phyloP scores from a whole-genome alignment of 805 yeast genomes.

The Danielia oregonensis region DNA sequence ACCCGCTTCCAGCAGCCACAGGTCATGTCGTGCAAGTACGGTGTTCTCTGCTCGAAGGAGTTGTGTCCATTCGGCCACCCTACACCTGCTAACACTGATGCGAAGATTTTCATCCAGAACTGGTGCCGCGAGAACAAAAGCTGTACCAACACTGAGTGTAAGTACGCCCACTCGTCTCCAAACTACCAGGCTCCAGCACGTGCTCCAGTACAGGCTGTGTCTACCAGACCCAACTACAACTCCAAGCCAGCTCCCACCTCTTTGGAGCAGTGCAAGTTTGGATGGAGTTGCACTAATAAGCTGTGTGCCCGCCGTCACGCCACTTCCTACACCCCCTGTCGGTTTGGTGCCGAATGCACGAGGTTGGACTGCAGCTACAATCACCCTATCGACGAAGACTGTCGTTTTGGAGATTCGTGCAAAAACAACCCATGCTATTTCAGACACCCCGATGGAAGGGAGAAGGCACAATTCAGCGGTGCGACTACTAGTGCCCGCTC shows the following conservation, averaged over 20 bases:
- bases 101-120: conserved; percentile 60
- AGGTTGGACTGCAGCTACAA: conserved; percentile 79
- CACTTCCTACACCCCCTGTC: conserved; percentile 64
- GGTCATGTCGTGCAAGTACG: conserved; percentile 67
- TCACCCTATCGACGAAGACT: conserved; percentile 76
- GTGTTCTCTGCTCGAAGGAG: conserved; percentile 69
- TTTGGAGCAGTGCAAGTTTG: conserved; percentile 81
- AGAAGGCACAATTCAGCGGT: conserved; percentile 16
- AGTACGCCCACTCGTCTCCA: conserved; percentile 81
- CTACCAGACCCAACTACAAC: conserved; percentile 1
- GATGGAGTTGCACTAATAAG: conserved; percentile 68
- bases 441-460: conserved; percentile 79
- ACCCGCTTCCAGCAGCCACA: conserved; percentile 20
- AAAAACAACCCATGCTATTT: conserved; percentile 67
- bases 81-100: conserved; percentile 75
- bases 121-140: conserved; percentile 75
- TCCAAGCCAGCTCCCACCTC: conserved; percentile 37
- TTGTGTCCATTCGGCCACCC: conserved; percentile 90
- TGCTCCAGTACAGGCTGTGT: conserved; percentile 8
- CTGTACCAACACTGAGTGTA: conserved; percentile 62
- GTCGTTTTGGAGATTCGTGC: conserved; percentile 78
- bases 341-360: conserved; percentile 75
- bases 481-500: conserved; percentile 54
- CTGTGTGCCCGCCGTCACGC: conserved; percentile 87
- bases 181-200: conserved; percentile 31